phyloP scores from a whole-genome alignment of 1,284 basidiomycete genomes.

The Trichosporon faecale region DNA sequence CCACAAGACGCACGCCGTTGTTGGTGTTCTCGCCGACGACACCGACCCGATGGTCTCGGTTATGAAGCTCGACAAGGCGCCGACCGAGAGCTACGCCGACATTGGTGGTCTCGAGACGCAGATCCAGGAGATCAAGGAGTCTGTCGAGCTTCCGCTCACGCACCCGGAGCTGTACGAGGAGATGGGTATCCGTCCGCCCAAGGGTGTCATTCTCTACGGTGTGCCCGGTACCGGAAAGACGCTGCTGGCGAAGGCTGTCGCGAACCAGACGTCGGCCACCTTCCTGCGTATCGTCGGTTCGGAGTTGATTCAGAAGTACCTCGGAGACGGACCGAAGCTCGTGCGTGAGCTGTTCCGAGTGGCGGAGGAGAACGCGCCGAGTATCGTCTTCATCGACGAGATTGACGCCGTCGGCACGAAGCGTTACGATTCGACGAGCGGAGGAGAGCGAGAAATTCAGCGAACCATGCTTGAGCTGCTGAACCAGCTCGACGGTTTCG shows the following conservation, averaged over 20 bases:
- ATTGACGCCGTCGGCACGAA: constrained; percentile 99
- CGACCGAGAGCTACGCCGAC: constrained; percentile 97
- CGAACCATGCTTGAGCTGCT: constrained; percentile 94
- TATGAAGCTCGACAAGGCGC: constrained; percentile 99
- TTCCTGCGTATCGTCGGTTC: constrained; percentile 98
- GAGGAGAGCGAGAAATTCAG: constrained; percentile 97
- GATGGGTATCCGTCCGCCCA: constrained; percentile 98
- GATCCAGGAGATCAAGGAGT: constrained; percentile 99
- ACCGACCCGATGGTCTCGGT: constrained; percentile 96
- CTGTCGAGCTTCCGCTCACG: constrained; percentile 94
- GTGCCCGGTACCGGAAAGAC: constrained; percentile 99
- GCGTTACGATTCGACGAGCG: constrained; percentile 92
- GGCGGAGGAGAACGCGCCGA: constrained; percentile 95
- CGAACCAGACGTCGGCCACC: constrained; percentile 97
- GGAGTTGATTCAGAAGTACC: constrained; percentile 98
- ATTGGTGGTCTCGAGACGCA: constrained; percentile 95
- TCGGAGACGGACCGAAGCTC: constrained; percentile 98
- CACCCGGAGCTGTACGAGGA: constrained; percentile 99
- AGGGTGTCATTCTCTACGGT: constrained; percentile 98
- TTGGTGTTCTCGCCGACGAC: constrained; percentile 95
- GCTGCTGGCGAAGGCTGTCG: constrained; percentile 94
- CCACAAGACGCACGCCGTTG: constrained; percentile 92
- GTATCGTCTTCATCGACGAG: constrained; percentile 99
- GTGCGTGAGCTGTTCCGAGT: constrained; percentile 96
- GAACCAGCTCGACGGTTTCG: constrained; percentile 81